phyloP scores from a whole-genome alignment of 2,329 filamentous ascomycete species.

The Grosmannia clavigera region DNA sequence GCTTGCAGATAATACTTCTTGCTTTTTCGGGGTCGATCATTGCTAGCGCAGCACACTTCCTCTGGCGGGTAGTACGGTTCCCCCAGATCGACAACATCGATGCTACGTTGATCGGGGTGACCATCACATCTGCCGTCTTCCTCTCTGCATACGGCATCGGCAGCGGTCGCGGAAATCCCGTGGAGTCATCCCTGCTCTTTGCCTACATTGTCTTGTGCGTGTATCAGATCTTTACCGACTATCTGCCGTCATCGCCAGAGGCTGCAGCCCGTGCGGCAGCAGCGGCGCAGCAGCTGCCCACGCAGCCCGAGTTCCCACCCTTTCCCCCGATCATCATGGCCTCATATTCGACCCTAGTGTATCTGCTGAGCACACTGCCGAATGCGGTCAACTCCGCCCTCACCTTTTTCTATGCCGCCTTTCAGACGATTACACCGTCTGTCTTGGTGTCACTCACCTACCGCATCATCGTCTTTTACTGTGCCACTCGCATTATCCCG shows the following conservation, averaged over 20 bases:
- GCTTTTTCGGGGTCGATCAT: constrained; percentile 84
- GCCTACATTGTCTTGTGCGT: constrained; percentile 97
- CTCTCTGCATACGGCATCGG: constrained; percentile 89
- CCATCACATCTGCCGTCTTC: constrained; percentile 85
- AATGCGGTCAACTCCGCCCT: constrained; percentile 72
- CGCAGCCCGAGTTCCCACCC: constrained; percentile 73
- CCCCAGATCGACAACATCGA: constrained; percentile 88
- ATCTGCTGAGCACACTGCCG: constrained; percentile 72
- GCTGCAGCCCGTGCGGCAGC: constrained; percentile 44
- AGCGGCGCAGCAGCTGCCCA: constrained; percentile 26
- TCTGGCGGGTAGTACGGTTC: constrained; percentile 90
- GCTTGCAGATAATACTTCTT: constrained; percentile 64
- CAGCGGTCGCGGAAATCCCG: constrained; percentile 84
- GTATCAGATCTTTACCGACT: constrained; percentile 99
- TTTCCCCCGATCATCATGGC: constrained; percentile 97
- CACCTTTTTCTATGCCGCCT: constrained; percentile 77
- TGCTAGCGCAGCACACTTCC: constrained; percentile 86
- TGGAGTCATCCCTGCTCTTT: constrained; percentile 90
- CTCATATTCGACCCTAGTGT: constrained; percentile 83
- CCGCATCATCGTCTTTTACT: constrained; percentile 89
- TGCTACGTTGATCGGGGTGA: constrained; percentile 81
- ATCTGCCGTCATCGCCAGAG: constrained; percentile 54
- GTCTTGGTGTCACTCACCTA: constrained; percentile 93
- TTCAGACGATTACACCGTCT: constrained; percentile 90
- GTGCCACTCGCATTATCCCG: constrained; percentile 88